phyloP scores from a whole-genome alignment of 441 rosid species.

The Melastoma candidum region DNA sequence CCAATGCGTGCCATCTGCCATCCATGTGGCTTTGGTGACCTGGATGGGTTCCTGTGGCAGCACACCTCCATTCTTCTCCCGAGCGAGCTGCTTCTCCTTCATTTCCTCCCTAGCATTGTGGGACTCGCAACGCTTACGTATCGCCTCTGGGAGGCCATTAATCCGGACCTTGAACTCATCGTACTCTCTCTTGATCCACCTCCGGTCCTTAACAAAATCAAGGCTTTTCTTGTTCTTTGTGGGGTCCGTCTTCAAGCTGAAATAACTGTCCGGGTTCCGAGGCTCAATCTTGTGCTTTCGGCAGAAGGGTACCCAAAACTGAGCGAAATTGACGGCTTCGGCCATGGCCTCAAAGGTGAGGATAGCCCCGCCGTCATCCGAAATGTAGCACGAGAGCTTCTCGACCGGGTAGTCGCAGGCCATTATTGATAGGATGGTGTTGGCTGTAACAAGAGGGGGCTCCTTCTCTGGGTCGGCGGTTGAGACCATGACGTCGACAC shows the following conservation, averaged over 20 bases:
- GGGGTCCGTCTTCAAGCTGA: constrained; percentile 44
- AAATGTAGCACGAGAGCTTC: constrained; percentile 60
- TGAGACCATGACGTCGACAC: constrained; percentile 68
- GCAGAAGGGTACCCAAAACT: constrained; percentile 95
- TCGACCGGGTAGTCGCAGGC: constrained; percentile 70
- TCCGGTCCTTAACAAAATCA: constrained; percentile 78
- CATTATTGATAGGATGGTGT: constrained; percentile 67
- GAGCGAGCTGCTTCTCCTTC: constrained; percentile 29
- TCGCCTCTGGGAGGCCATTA: constrained; percentile 66
- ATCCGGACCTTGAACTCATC: constrained; percentile 89
- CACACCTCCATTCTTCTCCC: constrained; percentile 52
- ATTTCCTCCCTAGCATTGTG: constrained; percentile 34
- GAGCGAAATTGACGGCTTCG: constrained; percentile 68
- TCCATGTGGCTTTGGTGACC: constrained; percentile 71
- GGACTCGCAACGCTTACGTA: constrained; percentile 48
- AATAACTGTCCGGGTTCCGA: constrained; percentile 77
- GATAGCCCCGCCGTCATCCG: constrained; percentile 86
- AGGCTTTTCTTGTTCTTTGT: constrained; percentile 59
- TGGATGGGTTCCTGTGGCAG: constrained; percentile 37
- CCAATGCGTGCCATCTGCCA: constrained; percentile 97
- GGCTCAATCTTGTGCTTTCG: constrained; percentile 84
- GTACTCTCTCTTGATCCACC: constrained; percentile 88
- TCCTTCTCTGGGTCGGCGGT: constrained; percentile 84
- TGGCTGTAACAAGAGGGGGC: constrained; percentile 78
- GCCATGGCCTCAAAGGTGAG: constrained; percentile 95